Evolutionary conservation across 169 alveolate species (phyloP).

Genomic region (Cyclospora cayetanensis): DNA sequence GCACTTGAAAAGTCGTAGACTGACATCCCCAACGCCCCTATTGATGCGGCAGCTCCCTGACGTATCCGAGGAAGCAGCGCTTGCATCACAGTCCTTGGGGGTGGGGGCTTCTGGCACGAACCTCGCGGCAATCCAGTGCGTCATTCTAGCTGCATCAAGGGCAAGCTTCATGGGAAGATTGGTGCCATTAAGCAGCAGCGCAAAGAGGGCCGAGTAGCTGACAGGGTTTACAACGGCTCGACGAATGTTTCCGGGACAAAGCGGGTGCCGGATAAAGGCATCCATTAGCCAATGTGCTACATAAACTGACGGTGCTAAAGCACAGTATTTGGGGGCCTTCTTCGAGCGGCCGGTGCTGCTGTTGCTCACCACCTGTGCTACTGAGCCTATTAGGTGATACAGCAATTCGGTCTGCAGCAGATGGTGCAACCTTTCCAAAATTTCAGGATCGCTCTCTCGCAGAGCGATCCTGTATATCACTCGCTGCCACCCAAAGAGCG

Average conservation of each 20-base stretch:
- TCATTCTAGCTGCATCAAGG: slow-evolving; percentile 85
- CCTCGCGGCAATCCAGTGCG: slow-evolving; percentile 81
- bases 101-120: not conserved
- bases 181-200: slow-evolving; percentile 86
- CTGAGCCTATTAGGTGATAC: slow-evolving; percentile 85
- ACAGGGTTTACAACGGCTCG: slow-evolving; percentile 78
- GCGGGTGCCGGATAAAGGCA: slow-evolving; percentile 87
- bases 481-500: slow-evolving; percentile 86
- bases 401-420: slow-evolving; percentile 81
- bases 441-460: slow-evolving; percentile 53
- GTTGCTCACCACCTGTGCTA: slow-evolving; percentile 79
- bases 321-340: slow-evolving; percentile 75
- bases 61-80: not conserved
- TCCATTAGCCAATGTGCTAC: slow-evolving; percentile 91
- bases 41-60: not conserved
- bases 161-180: slow-evolving; percentile 88
- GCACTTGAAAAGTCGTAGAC: not conserved
- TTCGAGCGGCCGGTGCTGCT: slow-evolving; percentile 50
- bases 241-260: slow-evolving; percentile 86
- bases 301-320: slow-evolving; percentile 84
- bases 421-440: slow-evolving; percentile 26
- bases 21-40: not conserved
- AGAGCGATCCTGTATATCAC: slow-evolving; percentile 78
- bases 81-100: not conserved
- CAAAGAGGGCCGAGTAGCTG: slow-evolving; percentile 81